Percentiles rank a stretch among this genome's conserved stretches.
phyloP scores from a whole-genome alignment of 2,329 filamentous ascomycete species.

The Colletotrichum falcatum region DNA sequence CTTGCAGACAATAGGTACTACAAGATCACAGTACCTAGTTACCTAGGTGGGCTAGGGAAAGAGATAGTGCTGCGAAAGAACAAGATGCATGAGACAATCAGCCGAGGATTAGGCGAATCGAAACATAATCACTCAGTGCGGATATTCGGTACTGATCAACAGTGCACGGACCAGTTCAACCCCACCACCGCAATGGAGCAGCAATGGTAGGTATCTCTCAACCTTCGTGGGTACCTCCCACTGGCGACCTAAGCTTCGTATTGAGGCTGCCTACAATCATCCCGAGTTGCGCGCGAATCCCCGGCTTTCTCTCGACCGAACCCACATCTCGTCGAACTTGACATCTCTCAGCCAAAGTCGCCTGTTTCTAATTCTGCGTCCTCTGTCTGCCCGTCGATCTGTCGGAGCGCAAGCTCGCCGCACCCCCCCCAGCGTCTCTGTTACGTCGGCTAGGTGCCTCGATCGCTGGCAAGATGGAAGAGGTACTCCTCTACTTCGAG shows the following conservation, averaged over 20 bases:
- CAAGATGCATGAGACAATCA: not conserved
- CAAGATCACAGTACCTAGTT: not conserved
- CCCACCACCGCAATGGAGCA: slow-evolving; percentile 23
- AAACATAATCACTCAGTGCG: too few relatives aligned
- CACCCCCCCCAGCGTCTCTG: not conserved
- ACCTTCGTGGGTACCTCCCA: slow-evolving; percentile 6
- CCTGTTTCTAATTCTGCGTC: not conserved
- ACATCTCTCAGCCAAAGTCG: not conserved
- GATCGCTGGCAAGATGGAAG: slow-evolving; percentile 48
- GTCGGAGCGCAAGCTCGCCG: slow-evolving; percentile 26
- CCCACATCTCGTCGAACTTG: not conserved
- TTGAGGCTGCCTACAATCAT: slow-evolving; percentile 21
- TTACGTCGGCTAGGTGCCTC: slow-evolving; percentile 6
- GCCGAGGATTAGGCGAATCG: slow-evolving; percentile 25
- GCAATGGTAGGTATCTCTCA: slow-evolving; percentile 17
- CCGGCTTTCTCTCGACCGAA: not conserved
- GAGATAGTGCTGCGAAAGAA: not conserved
- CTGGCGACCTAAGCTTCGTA: slow-evolving; percentile 23
- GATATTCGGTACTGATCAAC: too few relatives aligned
- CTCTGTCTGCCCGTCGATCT: slow-evolving; percentile 2
- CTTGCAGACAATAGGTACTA: not conserved
- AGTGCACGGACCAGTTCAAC: slow-evolving; percentile 27
- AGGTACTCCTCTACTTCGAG: slow-evolving; percentile 57
- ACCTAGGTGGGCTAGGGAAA: not conserved
- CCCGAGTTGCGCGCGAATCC: not conserved